Evolutionary conservation across 169 alveolate species (phyloP).

Genomic region (Eimeria acervulina): DNA sequence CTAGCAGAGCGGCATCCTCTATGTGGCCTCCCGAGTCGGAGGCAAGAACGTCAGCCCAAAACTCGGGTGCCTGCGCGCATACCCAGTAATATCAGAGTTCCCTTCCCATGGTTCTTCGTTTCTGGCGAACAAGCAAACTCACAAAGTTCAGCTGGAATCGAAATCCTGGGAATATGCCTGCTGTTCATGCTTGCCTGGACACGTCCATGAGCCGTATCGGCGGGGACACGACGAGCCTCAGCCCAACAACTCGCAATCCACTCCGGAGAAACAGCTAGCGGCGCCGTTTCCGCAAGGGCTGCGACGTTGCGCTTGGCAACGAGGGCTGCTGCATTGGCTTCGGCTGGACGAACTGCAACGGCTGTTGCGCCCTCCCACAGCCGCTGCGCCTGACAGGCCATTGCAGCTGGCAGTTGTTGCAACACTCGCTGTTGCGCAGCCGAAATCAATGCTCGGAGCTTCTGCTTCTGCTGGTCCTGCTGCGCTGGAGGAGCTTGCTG

Average conservation of each 20-base stretch:
- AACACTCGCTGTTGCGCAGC: slow-evolving; percentile 68
- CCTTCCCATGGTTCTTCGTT: not conserved
- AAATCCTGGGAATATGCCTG: not conserved
- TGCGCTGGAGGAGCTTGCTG: slow-evolving; percentile 16
- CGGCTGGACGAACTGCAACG: slow-evolving; percentile 15
- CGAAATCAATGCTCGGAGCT: slow-evolving; percentile 5
- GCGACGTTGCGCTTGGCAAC: slow-evolving; percentile 52
- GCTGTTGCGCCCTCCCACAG: slow-evolving; percentile 37
- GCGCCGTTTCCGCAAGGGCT: slow-evolving; percentile 25
- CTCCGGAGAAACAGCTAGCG: slow-evolving; percentile 53
- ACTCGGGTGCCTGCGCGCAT: slow-evolving; percentile 53
- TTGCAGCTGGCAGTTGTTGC: slow-evolving; percentile 46
- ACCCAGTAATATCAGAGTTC: not conserved
- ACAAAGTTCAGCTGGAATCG: not conserved
- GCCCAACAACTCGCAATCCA: slow-evolving; percentile 66
- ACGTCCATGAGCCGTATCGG: slow-evolving; percentile 55
- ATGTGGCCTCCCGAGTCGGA: slow-evolving; percentile 36
- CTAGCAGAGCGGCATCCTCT: slow-evolving; percentile 61
- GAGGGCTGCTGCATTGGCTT: slow-evolving; percentile 4
- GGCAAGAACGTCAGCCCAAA: slow-evolving; percentile 47
- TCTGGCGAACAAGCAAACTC: not conserved
- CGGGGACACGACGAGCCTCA: slow-evolving; percentile 68
- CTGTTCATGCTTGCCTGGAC: slow-evolving; percentile 26
- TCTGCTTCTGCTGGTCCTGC: slow-evolving; percentile 72
- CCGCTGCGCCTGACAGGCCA: slow-evolving; percentile 36